Base-by-base conservation (phyloP, 1,139 yeast species). In the Sporopachydermia cereana region DNA sequence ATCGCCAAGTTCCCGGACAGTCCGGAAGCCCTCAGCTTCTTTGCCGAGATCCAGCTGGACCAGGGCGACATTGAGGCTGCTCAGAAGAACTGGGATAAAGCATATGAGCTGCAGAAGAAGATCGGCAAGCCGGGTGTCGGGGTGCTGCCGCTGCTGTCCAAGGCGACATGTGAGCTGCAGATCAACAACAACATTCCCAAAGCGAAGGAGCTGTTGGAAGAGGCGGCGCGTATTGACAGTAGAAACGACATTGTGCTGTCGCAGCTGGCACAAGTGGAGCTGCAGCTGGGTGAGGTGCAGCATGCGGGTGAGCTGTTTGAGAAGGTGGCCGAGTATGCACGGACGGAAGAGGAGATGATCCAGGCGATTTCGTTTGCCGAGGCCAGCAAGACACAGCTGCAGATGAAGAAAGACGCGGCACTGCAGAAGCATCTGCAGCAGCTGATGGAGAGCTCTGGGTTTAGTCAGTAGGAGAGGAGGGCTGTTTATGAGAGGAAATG, bases 331-430 rank as follows among this genome's bases (percentile, higher is more conserved):
- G 74, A 74, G 49, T 74, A 88, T 55, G 83, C 95, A 34, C 82
- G 97, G 72, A 76, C 85, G 45, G 71, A 77, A 48, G 85, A 82
- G 52, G 98, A 91, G 68, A 84, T 88, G 68, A 72, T 84, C 49
- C 96, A 88, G 68, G 94, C 96, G 47, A 80, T 88, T 51, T 82
- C 94, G 30, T 84, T 85, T 58, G 93, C 94, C 50, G 96, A 86
- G 67, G 96, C 96, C 50, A 78, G 88, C 45, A 82, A 82, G 64
- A 77, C 84, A 71, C 95, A 84, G 69, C 68, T 77, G 58, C 77
- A 77, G 61, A 75, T 84, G 54, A 79, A 74, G 63, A 66, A 72
- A 46, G 91, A 82, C 60, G 84, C 85, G 43, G 63, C 72, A 31
- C 71, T 82, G 34, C 43, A 41, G 21, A 31, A 41, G 17, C 39